Percentiles rank a stretch among this genome's conserved stretches.
These are phyloP conservation scores for Ceratobasidium sp. DNA, from an alignment of 1,284 basidiomycete species.

Conservation along the genomic window DNA sequence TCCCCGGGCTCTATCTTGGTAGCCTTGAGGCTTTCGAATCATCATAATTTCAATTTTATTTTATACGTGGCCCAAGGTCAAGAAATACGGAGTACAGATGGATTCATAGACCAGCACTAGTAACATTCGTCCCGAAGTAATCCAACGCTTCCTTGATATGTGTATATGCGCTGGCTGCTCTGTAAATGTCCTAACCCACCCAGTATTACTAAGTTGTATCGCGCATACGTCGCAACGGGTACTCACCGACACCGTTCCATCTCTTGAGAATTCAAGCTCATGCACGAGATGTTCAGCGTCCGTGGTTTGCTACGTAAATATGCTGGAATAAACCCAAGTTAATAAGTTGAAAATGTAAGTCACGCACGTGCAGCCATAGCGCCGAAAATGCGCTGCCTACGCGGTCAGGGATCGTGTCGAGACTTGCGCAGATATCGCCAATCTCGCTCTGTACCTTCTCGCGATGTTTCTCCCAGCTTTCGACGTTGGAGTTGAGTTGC, in stretches of 20 bases:
- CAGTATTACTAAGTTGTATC: no score
- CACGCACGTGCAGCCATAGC: slow-evolving; percentile 12
- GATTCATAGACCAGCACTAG: no score
- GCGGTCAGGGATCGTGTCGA: slow-evolving; percentile 12
- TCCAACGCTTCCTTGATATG: slow-evolving; percentile 13
- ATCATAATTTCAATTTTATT: no score
- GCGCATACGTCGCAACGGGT: no score
- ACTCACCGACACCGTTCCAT: background rate
- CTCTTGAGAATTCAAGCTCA: background rate
- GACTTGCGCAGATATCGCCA: slow-evolving; percentile 5
- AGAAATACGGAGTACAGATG: no score
- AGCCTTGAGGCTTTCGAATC: no score
- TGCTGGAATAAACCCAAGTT: background rate
- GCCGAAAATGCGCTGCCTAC: slow-evolving; percentile 19
- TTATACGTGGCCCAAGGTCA: no score
- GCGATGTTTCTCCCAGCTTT: background rate
- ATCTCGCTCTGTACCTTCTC: background rate
- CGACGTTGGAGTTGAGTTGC: background rate
- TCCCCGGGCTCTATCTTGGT: no score
- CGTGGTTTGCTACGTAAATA: background rate
- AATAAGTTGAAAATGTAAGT: no score
- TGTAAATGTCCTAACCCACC: no score
- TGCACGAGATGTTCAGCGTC: slow-evolving; percentile 5
- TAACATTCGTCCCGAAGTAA: slow-evolving; percentile 19
- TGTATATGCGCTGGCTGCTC: slow-evolving; percentile 5